Conservation (phyloP, 192 early-diverging fungal genomes). For the Coemansia sp. region DNA sequence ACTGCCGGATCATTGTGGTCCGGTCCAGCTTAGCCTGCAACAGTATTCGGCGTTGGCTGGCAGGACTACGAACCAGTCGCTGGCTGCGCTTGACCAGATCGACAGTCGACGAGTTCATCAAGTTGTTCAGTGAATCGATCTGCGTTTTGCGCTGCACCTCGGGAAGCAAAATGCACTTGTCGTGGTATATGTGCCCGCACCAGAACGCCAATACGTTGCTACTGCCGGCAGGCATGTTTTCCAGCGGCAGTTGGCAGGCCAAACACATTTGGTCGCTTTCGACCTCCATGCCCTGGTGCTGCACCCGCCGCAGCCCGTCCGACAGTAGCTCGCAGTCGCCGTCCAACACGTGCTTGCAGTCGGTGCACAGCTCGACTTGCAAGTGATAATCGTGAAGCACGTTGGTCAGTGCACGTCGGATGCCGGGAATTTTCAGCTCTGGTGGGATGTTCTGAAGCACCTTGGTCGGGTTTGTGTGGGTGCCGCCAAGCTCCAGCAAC, state of each 20-base stretch:
- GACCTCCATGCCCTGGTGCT: constrained; percentile 63
- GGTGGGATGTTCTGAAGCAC: constrained; percentile 78
- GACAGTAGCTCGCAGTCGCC: constrained; percentile 81
- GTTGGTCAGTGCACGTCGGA: constrained; percentile 77
- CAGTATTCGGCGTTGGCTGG: constrained; percentile 21
- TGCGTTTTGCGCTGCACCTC: constrained; percentile 47
- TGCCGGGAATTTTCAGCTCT: constrained; percentile 72
- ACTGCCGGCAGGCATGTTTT: constrained; percentile 25
- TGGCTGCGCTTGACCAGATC: neutral
- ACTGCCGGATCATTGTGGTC: constrained; percentile 28
- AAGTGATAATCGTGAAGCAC: constrained; percentile 90
- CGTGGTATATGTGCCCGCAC: constrained; percentile 87
- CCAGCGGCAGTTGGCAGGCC: constrained; percentile 34
- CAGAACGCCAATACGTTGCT: constrained; percentile 71
- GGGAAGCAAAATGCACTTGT: constrained; percentile 69
- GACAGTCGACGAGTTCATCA: neutral
- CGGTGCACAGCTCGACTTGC: constrained; percentile 84
- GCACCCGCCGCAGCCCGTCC: constrained; percentile 60
- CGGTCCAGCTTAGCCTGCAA: constrained; percentile 43
- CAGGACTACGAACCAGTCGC: constrained; percentile 13
- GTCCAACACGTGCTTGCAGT: constrained; percentile 85
- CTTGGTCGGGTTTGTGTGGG: constrained; percentile 77
- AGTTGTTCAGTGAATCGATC: constrained; percentile 1
- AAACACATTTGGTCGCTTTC: constrained; percentile 49
- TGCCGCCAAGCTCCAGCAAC: constrained; percentile 83